Evolutionary conservation across 768 basidiomycete genomes (phyloP).

Genomic region (Boletus subcaerulescens): DNA sequence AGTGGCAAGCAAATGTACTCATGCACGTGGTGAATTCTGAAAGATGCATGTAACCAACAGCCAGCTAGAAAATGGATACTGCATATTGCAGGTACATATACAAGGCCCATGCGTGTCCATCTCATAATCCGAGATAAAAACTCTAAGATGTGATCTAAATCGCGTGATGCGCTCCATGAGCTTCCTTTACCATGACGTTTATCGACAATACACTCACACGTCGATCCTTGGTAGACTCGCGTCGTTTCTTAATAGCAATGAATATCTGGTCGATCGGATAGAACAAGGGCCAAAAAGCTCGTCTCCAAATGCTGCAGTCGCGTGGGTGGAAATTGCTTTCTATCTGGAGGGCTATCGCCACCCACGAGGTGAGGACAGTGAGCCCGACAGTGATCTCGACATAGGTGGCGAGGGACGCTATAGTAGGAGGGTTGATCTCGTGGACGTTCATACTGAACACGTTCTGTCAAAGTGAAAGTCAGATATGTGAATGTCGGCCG

Average conservation of each 20-base stretch:
- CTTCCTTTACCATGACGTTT: not conserved
- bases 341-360: constrained; percentile 50
- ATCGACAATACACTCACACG: constrained; percentile 4
- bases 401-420: constrained; percentile 36
- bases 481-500: not conserved
- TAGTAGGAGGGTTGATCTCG: constrained; percentile 28
- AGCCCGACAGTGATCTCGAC: constrained; percentile 42
- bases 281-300: constrained; percentile 22
- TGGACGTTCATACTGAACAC: constrained; percentile 31
- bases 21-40: too few species aligned
- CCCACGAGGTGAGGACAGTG: constrained; percentile 53
- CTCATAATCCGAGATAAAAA: not conserved
- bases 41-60: too few species aligned
- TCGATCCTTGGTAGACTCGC: not conserved
- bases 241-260: not conserved
- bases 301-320: not conserved
- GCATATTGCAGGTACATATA: too few species aligned
- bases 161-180: not conserved
- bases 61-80: too few species aligned
- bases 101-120: too few species aligned
- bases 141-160: not conserved
- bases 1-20: too few species aligned
- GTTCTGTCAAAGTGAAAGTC: constrained; percentile 25
- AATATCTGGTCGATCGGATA: constrained; percentile 8
- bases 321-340: constrained; percentile 16